These are phyloP conservation scores for Trametes cinnabarina DNA, from an alignment of 768 basidiomycete genomes.

Conservation along the genomic window DNA sequence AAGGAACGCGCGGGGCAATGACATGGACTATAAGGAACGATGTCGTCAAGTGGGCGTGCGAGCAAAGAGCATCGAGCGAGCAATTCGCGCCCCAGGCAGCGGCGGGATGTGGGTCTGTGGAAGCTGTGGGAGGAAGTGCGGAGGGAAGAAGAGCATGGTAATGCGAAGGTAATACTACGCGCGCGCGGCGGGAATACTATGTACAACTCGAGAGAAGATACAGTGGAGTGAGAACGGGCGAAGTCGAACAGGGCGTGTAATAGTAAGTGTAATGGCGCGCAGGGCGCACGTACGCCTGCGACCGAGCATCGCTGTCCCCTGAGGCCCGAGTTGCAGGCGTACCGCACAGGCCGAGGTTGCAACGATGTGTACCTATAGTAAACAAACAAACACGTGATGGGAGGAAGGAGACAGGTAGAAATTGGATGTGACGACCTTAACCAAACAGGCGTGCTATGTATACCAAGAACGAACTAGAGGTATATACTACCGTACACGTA, in stretches of 20 bases:
- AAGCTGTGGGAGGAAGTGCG: background rate
- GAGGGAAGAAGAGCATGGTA: background rate
- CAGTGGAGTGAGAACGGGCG: constrained; percentile 4
- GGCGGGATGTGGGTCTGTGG: background rate
- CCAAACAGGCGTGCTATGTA: constrained; percentile 17
- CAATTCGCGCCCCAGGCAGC: background rate
- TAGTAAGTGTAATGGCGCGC: constrained; percentile 7
- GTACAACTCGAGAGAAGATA: constrained; percentile 15
- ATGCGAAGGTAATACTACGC: constrained; percentile 7
- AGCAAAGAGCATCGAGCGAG: background rate
- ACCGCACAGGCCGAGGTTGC: background rate
- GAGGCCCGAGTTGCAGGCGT: background rate
- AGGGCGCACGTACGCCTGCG: background rate
- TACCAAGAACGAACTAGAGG: constrained; percentile 20
- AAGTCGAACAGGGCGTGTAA: constrained; percentile 17
- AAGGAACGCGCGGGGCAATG: background rate
- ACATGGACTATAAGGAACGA: background rate
- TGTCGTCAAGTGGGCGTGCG: background rate
- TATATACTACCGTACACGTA: constrained; percentile 21
- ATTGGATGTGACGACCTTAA: background rate
- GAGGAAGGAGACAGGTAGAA: background rate
- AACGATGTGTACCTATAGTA: too few species aligned
- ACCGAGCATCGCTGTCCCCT: background rate
- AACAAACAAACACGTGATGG: background rate
- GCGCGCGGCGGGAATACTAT: constrained; percentile 12